Conservation (phyloP, 495 filamentous ascomycete species). For the Echria macrotheca region DNA sequence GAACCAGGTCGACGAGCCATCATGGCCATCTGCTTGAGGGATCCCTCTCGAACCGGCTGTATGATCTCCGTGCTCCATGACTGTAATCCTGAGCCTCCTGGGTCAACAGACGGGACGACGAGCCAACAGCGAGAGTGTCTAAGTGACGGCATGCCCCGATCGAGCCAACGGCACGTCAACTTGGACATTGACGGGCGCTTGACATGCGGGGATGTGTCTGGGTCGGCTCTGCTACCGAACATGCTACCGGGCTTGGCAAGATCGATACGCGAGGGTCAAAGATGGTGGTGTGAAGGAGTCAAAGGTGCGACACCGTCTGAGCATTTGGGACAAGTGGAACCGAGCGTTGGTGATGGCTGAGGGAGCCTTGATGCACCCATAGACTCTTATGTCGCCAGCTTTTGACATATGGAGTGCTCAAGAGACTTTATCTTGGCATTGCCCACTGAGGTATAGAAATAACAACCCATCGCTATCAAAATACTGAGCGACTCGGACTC, state of each 20-base stretch:
- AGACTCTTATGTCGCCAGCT: neutral
- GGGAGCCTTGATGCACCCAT: neutral
- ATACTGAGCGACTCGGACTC: too few relatives aligned
- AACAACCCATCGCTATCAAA: too few relatives aligned
- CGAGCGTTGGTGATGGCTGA: constrained; percentile 5
- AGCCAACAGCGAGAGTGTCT: too few relatives aligned
- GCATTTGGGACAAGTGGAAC: neutral
- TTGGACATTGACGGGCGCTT: neutral
- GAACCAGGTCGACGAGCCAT: neutral
- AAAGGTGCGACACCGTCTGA: constrained; percentile 8
- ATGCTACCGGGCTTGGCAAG: neutral
- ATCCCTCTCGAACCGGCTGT: neutral
- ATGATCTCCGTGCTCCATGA: constrained; percentile 9
- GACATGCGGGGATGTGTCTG: neutral
- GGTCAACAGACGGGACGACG: neutral
- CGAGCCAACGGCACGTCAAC: too few relatives aligned
- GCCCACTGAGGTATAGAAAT: too few relatives aligned
- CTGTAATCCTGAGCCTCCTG: neutral
- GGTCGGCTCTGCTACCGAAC: neutral
- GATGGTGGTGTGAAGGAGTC: constrained; percentile 1
- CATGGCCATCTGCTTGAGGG: neutral
- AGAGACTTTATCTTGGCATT: too few relatives aligned
- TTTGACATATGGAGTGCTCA: neutral
- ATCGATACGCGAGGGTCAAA: neutral
- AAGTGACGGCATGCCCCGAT: neutral